These are phyloP conservation scores for Debaryomycetaceae sp. DNA, from an alignment of 1,139 yeast genomes.

Conservation along the genomic window DNA sequence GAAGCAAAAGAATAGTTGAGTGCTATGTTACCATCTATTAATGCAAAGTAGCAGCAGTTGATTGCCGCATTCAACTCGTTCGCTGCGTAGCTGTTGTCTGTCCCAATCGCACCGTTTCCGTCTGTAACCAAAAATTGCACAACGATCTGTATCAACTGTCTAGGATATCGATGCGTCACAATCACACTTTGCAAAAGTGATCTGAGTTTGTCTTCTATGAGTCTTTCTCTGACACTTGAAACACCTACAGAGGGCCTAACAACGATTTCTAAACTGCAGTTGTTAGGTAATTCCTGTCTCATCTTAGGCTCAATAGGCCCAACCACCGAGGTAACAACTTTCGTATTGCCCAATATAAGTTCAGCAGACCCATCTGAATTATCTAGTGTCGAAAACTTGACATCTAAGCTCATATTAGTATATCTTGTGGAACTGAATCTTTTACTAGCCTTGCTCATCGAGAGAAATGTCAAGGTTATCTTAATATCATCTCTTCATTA, in stretches of 20 bases:
- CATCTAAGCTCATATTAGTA: slow-evolving; percentile 13
- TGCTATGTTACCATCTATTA: slow-evolving; percentile 77
- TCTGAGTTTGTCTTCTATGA: slow-evolving; percentile 68
- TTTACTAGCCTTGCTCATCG: not conserved
- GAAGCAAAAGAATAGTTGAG: slow-evolving; percentile 61
- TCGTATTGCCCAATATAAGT: slow-evolving; percentile 47
- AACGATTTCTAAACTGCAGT: slow-evolving; percentile 74
- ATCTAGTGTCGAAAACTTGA: slow-evolving; percentile 35
- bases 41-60: slow-evolving; percentile 69
- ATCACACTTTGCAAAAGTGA: slow-evolving; percentile 61
- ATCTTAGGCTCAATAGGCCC: slow-evolving; percentile 90
- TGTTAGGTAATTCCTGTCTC: slow-evolving; percentile 81
- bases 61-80: slow-evolving; percentile 69
- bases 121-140: slow-evolving; percentile 75
- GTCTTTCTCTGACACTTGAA: slow-evolving; percentile 73
- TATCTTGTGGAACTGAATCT: not conserved
- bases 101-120: slow-evolving; percentile 27
- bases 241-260: slow-evolving; percentile 78
- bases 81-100: slow-evolving; percentile 31
- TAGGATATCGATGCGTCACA: slow-evolving; percentile 68
- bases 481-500: slow-evolving; percentile 4
- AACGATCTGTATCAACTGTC: slow-evolving; percentile 81
- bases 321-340: slow-evolving; percentile 70
- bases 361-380: slow-evolving; percentile 82
- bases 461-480: not conserved